Base-by-base conservation (phyloP, 2,329 filamentous ascomycete genomes). In the Leptographium wingfieldii region DNA sequence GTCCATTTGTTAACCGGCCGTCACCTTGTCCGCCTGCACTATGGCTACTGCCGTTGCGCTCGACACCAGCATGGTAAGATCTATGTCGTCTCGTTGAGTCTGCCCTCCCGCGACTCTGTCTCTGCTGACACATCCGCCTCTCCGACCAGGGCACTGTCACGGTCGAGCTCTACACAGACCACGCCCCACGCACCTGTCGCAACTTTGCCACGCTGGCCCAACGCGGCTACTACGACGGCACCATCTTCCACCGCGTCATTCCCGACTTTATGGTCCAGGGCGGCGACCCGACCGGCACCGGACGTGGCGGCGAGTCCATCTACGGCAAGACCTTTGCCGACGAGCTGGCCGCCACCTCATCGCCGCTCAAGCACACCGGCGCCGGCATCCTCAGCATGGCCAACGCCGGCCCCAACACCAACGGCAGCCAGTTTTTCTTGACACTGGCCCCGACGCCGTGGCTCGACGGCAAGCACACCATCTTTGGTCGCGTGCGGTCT, bases 321-420 rank as follows among this genome's bases (percentile, higher is more conserved):
- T 97, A 90, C 73, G 94, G 92, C 68, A 88, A 91, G 57, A 92
- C 90, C 70, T 97, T 97, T 72, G 90, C 87, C 63, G 94, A 99
- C 75, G 94, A 99, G 78, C 92, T 97, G 67, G 57, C 81, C 55
- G 74, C 84, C 2, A 76, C 77, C 5, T 54, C 57, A 11, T 31
- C 49, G 12, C n/a, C 57, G 27, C 77, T 99, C 59, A 94, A 92
- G 70, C 94, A 99, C 76, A 95, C 91, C 0, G 92, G 92, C 46
- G 92, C 92, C 4, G 92, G 92, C 1, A 80, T 97, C n/a, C 76
- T 99, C 67, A 91, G 86, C 74, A 99, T 99, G 94, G 94, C 94
- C 62, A 99, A 99, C 74, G 85, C 86, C 19, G 94, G 94, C 0
- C 89, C 90, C 10, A 84, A 97, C 72, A 95, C 92, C 43, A 97